Evolutionary conservation across 2,329 filamentous ascomycete genomes (phyloP).

Genomic region (Aspergillus ibericus): DNA sequence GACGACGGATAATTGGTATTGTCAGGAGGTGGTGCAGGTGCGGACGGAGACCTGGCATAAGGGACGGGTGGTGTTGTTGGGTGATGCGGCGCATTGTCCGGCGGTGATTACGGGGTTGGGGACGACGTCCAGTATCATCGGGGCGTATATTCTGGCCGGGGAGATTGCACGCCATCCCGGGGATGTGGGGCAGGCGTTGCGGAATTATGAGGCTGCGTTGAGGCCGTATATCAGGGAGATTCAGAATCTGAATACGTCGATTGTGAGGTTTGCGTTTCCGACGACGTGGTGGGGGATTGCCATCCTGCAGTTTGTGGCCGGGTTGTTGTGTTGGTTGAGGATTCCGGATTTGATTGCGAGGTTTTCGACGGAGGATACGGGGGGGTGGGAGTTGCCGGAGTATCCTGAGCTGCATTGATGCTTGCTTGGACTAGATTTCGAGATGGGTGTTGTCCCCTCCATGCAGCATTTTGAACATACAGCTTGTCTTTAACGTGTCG

Average conservation of each 20-base stretch:
- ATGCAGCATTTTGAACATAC: too few relatives aligned
- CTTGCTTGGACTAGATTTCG: too few relatives aligned
- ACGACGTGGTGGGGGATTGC: conserved; percentile 22
- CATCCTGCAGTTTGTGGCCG: conserved; percentile 15
- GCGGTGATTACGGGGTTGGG: conserved; percentile 38
- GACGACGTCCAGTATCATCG: conserved; percentile 36
- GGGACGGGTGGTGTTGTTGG: conserved; percentile 40
- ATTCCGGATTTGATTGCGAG: conserved; percentile 19
- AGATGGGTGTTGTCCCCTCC: too few relatives aligned
- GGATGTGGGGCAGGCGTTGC: conserved; percentile 21
- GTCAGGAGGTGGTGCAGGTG: conserved; percentile 39
- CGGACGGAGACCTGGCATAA: conserved; percentile 31
- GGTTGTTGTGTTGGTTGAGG: conserved; percentile 15
- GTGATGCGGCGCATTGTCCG: conserved; percentile 43
- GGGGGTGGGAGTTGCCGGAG: conserved; percentile 23
- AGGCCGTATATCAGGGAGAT: conserved; percentile 25
- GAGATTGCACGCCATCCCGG: conserved; percentile 35
- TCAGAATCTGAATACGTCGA: conserved; percentile 18
- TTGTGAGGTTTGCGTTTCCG: conserved; percentile 18
- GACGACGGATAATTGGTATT: conserved; percentile 46
- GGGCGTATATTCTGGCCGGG: conserved; percentile 59
- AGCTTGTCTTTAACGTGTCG: too few relatives aligned
- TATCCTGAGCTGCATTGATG: too few relatives aligned
- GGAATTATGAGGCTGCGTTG: conserved; percentile 23
- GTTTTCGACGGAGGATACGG: conserved; percentile 18